phyloP scores from a whole-genome alignment of 2,329 filamentous ascomycete genomes.

The Fusarium irregulare region DNA sequence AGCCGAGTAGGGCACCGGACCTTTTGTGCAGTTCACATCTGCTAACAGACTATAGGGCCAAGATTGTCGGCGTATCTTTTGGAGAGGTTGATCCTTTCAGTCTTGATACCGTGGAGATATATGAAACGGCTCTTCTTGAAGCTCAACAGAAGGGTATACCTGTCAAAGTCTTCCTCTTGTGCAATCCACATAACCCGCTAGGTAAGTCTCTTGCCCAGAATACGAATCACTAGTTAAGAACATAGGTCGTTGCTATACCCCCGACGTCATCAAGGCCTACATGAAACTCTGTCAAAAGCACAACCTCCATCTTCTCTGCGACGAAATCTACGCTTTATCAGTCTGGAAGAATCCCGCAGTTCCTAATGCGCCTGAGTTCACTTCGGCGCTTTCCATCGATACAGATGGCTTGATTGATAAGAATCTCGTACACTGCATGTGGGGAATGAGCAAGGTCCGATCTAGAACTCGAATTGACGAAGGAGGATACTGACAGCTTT shows the following conservation, averaged over 20 bases:
- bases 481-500: accelerated
- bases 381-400: background rate
- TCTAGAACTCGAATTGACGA: accelerated
- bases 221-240: accelerated
- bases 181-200: background rate
- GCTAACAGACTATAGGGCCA: background rate
- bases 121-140: background rate
- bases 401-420: background rate
- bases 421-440: background rate
- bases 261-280: background rate
- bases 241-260: background rate
- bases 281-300: slow-evolving; percentile 6
- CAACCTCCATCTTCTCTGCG: background rate
- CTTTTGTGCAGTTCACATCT: too few species aligned
- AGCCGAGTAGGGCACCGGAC: background rate
- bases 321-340: background rate
- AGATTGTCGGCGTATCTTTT: background rate
- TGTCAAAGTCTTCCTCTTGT: background rate
- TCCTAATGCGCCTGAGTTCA: background rate
- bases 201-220: accelerated
- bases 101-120: background rate
- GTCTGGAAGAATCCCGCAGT: background rate
- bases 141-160: background rate
- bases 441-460: background rate
- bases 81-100: background rate